Percentiles rank a stretch among this genome's conserved stretches.
Conservation (phyloP, 225 moss, liverwort and hornwort genomes). For the Bryoerythrophyllum caledonicum region DNA sequence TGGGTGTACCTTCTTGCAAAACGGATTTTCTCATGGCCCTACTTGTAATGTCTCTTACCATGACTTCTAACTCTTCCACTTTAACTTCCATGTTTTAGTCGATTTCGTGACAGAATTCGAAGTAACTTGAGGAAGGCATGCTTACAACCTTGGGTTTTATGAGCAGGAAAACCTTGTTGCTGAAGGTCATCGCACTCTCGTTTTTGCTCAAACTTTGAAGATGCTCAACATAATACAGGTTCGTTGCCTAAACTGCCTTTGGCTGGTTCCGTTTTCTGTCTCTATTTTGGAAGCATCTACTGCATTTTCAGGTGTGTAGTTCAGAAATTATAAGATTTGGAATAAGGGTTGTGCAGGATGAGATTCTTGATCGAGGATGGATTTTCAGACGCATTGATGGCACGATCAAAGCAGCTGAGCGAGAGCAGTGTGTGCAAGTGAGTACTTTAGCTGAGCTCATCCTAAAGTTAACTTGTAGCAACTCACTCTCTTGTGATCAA, state of each 20-base stretch:
- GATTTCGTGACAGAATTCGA: neutral
- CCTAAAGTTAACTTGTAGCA: neutral
- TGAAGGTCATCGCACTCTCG: slow-evolving; percentile 69
- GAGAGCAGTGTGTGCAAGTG: slow-evolving; percentile 62
- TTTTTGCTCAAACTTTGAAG: slow-evolving; percentile 76
- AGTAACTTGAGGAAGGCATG: slow-evolving; percentile 37
- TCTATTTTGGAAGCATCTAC: neutral
- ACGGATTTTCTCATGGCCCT: slow-evolving; percentile 62
- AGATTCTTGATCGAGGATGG: slow-evolving; percentile 55
- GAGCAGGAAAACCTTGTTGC: slow-evolving; percentile 69
- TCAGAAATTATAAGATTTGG: neutral
- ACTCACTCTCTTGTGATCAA: neutral
- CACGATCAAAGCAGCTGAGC: slow-evolving; percentile 64
- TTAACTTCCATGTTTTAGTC: neutral
- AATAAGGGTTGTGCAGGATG: slow-evolving; percentile 40
- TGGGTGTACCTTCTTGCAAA: slow-evolving; percentile 69
- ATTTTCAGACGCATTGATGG: slow-evolving; percentile 73
- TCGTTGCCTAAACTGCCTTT: neutral
- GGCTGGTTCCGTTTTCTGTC: neutral
- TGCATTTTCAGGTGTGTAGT: neutral
- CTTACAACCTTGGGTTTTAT: slow-evolving; percentile 2
- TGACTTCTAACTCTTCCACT: neutral
- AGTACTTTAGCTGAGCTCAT: neutral
- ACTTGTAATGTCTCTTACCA: slow-evolving; percentile 36
- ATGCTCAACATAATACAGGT: slow-evolving; percentile 87